Conservation (phyloP, 768 basidiomycete species). For the Pleurotus sapidus region DNA sequence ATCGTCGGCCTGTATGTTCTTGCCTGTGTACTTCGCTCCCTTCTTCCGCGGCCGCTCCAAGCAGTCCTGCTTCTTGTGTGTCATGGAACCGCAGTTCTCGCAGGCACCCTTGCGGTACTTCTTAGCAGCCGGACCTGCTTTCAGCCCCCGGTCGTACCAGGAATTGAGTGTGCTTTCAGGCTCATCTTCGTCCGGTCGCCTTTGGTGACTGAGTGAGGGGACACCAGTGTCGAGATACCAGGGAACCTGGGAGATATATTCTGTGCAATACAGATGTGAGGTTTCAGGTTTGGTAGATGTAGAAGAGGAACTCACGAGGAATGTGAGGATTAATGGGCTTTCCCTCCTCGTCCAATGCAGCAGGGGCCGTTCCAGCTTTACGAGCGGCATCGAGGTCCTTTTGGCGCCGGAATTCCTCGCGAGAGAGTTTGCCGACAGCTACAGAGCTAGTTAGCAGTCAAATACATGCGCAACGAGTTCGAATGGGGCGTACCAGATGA, state of each 20-base stretch:
- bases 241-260: constrained; percentile 98
- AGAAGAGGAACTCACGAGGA: constrained; percentile 63
- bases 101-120: constrained; percentile 98
- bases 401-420: constrained; percentile 92
- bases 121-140: constrained; percentile 87
- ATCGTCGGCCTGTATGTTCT: constrained; percentile 90
- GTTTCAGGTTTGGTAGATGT: constrained; percentile 5
- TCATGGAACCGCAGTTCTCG: constrained; percentile 98
- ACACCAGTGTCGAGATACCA: constrained; percentile 97
- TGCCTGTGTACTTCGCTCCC: constrained; percentile 91
- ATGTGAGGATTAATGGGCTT: constrained; percentile 98
- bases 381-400: constrained; percentile 98
- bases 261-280: constrained; percentile 32
- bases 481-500: background rate
- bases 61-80: constrained; percentile 89
- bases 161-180: constrained; percentile 70
- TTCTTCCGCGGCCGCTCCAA: constrained; percentile 95
- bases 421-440: constrained; percentile 81
- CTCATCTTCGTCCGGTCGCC: constrained; percentile 60
- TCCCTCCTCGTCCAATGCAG: constrained; percentile 93
- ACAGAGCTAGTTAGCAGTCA: constrained; percentile 5
- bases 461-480: background rate
- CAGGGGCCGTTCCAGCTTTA: constrained; percentile 97
- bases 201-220: constrained; percentile 93
- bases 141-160: constrained; percentile 89